These are phyloP conservation scores for Moniliella sp. DNA, from an alignment of 1,284 basidiomycete genomes.

Conservation along the genomic window DNA sequence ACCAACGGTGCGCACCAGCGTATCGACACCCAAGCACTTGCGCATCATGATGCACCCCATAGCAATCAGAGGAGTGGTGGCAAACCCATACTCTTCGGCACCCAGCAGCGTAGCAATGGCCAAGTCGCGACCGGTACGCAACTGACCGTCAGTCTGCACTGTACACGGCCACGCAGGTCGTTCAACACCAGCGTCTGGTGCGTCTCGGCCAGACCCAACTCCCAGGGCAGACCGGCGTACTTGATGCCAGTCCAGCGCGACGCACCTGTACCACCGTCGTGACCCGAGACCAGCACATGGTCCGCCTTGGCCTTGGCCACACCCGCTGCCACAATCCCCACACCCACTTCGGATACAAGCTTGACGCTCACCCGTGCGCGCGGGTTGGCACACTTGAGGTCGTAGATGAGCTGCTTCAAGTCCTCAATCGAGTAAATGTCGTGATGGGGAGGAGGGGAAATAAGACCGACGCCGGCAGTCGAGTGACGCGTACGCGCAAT, in stretches of 20 bases:
- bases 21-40: conserved; percentile 3
- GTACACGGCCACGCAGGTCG: conserved; percentile 25
- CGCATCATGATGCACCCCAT: conserved; percentile 26
- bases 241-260: conserved; percentile 29
- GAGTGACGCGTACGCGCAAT: conserved; percentile 28
- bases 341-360: conserved; percentile 28
- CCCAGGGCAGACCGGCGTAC: conserved; percentile 29
- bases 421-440: conserved; percentile 32
- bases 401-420: conserved; percentile 29
- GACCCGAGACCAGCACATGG: conserved; percentile 27
- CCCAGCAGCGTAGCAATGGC: conserved; percentile 27
- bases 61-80: conserved; percentile 25
- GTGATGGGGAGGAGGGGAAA: conserved; percentile 26
- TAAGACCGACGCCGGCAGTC: conserved; percentile 27
- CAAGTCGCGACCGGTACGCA: conserved; percentile 21
- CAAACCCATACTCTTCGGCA: conserved; percentile 26
- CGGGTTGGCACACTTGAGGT: conserved; percentile 29
- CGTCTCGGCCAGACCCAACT: conserved; percentile 28
- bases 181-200: conserved; percentile 29
- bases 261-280: conserved; percentile 30
- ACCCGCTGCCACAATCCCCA: conserved; percentile 27
- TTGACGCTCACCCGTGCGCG: conserved; percentile 25
- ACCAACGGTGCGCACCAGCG: background rate
- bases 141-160: conserved; percentile 26
- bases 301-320: conserved; percentile 31